These are phyloP conservation scores for Gastrodia elata DNA, from an alignment of 106 monocot genomes.

Conservation along the genomic window DNA sequence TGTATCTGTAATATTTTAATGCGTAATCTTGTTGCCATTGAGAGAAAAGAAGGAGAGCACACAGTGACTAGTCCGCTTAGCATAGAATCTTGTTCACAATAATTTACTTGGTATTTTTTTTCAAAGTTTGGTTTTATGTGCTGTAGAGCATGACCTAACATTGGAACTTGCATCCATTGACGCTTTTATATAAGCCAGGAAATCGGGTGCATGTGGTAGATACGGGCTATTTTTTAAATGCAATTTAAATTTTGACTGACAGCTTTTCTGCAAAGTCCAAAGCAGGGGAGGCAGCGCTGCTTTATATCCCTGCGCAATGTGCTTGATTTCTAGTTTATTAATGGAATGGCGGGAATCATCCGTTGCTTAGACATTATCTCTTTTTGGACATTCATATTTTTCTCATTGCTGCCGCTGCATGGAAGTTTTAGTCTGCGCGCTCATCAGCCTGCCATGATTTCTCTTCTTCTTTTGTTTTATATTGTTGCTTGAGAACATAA, in stretches of 20 bases:
- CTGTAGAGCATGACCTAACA: constrained; percentile 1
- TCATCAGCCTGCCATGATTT: too few species aligned
- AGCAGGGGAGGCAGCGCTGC: neutral
- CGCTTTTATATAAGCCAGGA: neutral
- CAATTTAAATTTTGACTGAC: neutral
- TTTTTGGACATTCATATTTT: neutral
- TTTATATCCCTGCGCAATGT: neutral
- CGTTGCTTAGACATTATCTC: constrained; percentile 1
- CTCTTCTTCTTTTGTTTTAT: too few species aligned
- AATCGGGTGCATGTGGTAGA: neutral
- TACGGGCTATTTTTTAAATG: neutral
- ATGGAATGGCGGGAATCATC: neutral
- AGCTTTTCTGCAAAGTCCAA: neutral
- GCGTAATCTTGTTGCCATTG: too few species aligned
- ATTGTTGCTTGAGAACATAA: too few species aligned
- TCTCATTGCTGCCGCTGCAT: too few species aligned
- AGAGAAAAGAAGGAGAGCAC: too few species aligned
- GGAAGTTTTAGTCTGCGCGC: too few species aligned
- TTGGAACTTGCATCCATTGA: constrained; percentile 1
- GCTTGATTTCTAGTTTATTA: neutral
- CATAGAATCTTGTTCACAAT: too few species aligned
- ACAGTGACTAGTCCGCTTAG: too few species aligned
- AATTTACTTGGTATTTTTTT: neutral
- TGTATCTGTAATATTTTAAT: neutral
- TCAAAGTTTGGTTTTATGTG: neutral